These are phyloP conservation scores for Hyaloscypha bicolor DNA, from an alignment of 495 filamentous ascomycete species.

Conservation along the genomic window DNA sequence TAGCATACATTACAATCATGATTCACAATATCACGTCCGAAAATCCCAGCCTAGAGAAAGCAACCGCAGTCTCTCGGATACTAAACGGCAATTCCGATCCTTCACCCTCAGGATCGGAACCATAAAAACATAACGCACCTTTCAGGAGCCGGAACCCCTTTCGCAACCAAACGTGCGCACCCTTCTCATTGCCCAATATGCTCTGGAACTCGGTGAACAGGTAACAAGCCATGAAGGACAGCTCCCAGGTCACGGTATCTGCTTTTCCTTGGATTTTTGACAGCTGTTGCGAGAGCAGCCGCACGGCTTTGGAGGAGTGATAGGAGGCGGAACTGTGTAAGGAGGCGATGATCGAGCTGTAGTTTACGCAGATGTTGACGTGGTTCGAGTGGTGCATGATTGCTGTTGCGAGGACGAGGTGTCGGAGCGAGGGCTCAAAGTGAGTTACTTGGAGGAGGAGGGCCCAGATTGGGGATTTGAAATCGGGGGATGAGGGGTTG, in stretches of 20 bases:
- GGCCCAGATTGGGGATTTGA: not conserved
- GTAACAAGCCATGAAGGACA: slow-evolving; percentile 11
- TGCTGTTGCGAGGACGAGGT: slow-evolving; percentile 8
- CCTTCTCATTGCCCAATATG: not conserved
- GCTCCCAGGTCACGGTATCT: slow-evolving; percentile 7
- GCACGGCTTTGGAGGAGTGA: slow-evolving; percentile 12
- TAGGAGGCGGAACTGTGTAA: not conserved
- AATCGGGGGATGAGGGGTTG: not conserved
- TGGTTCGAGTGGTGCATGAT: slow-evolving; percentile 10
- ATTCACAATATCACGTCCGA: not conserved
- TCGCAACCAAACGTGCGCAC: not conserved
- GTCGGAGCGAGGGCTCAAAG: slow-evolving; percentile 8
- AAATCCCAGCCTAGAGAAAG: not conserved
- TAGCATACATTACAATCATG: not conserved
- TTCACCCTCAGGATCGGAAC: not conserved
- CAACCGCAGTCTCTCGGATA: not conserved
- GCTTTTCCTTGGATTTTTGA: not conserved
- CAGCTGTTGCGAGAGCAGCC: not conserved
- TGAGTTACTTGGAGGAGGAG: slow-evolving; percentile 7
- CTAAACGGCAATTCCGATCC: not conserved
- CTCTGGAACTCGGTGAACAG: not conserved
- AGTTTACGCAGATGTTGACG: not conserved
- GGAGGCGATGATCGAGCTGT: not conserved
- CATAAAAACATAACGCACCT: not conserved
- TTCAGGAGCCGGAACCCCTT: slow-evolving; percentile 8